A percentile compares a stretch with the other conserved stretches of the same genome.
Conservation (phyloP, 345 rosid genomes). For the Gossypium mustelinum region DNA sequence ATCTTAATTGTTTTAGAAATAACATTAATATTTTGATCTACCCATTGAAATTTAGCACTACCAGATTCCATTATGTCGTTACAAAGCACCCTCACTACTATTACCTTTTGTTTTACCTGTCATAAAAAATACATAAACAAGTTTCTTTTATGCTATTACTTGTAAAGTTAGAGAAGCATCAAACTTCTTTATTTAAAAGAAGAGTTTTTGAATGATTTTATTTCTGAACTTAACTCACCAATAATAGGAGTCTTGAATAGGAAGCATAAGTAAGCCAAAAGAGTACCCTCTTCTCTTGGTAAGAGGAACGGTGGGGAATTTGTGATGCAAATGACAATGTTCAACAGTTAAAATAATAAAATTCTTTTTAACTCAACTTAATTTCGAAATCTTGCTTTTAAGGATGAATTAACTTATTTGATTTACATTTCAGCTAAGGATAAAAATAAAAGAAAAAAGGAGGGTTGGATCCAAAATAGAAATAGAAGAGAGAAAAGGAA, state of each 20-base stretch:
- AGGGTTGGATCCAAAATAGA: neutral
- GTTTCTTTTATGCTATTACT: too few relatives aligned
- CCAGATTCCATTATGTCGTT: too few relatives aligned
- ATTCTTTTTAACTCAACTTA: neutral
- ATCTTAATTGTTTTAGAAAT: neutral
- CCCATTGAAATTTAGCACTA: neutral
- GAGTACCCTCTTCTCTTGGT: neutral
- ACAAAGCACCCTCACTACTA: too few relatives aligned
- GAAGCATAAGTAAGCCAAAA: neutral
- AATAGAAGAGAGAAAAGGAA: slow-evolving; percentile 13
- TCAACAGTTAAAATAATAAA: slow-evolving; percentile 1
- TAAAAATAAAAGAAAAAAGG: neutral
- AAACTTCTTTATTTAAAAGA: neutral
- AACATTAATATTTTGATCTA: neutral
- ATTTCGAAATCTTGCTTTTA: too few relatives aligned
- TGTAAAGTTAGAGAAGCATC: too few relatives aligned
- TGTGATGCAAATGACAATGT: slow-evolving; percentile 21
- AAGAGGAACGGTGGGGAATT: slow-evolving; percentile 4
- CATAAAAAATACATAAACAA: too few relatives aligned
- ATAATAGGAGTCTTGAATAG: neutral
- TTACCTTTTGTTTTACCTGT: too few relatives aligned
- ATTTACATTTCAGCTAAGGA: too few relatives aligned
- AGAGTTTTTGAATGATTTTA: neutral
- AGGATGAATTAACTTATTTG: too few relatives aligned
- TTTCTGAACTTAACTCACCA: neutral